Evolutionary conservation across 345 rosid genomes (phyloP).

Genomic region (Raphanus sativus): DNA sequence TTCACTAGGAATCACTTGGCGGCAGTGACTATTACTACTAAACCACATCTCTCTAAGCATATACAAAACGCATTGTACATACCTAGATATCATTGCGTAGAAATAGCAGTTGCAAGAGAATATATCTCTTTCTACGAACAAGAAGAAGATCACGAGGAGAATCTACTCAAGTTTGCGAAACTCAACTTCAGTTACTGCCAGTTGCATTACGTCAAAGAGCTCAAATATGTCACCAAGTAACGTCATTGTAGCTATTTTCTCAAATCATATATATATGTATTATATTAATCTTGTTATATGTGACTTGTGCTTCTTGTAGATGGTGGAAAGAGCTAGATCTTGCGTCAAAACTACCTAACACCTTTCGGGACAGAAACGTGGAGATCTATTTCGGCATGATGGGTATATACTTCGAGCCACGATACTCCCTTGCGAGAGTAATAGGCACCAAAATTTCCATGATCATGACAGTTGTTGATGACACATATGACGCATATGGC

Average conservation of each 20-base stretch:
- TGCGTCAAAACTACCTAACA: neutral
- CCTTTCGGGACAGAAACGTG: neutral
- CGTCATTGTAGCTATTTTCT: neutral
- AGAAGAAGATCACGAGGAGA: neutral
- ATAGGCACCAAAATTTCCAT: neutral
- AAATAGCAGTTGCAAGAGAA: neutral
- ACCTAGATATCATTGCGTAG: neutral
- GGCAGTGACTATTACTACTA: neutral
- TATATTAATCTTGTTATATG: neutral
- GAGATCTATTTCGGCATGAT: neutral
- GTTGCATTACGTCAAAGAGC: neutral
- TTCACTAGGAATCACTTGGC: neutral
- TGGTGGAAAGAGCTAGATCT: neutral
- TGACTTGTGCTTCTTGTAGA: neutral
- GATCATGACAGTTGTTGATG: neutral
- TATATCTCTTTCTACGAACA: neutral
- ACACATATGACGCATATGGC: neutral
- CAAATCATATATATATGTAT: neutral
- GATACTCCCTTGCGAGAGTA: neutral
- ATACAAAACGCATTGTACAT: neutral
- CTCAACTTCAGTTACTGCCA: neutral
- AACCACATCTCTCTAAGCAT: neutral
- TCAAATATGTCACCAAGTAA: neutral
- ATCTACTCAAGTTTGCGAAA: neutral
- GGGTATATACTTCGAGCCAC: neutral